Evolutionary conservation across 805 yeast genomes (phyloP), one percentile per base, ranked within the genome.

Genomic region (Saccharomycopsis amapae): DNA sequence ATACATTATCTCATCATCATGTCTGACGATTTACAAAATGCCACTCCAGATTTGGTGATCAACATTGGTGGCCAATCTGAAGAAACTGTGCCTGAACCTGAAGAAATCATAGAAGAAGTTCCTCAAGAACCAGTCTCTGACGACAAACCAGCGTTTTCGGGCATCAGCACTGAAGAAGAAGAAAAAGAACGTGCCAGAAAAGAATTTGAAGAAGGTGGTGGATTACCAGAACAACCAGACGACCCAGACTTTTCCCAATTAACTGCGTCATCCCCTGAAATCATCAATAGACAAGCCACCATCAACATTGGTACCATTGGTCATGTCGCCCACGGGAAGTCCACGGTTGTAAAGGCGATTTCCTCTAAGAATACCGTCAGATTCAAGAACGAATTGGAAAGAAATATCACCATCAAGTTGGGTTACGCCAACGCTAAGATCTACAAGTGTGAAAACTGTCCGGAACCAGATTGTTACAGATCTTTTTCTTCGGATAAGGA

Each of bases 391-490:
- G 99, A 93, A 72, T 76, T 93, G 62, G 98, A 93, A 75, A 87
- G 99, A 78, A 93, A 93, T 61, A 93, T 93, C 73, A 93, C 99
- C 60, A 93, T 93, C 65, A 93, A 94, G 68, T 76, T 93, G 59
- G 99, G 99, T 64, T 93, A 93, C 62, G 99, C 99, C 56, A 93
- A 93, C 63, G 99, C 99, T 46, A 93, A 93, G 66, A 93, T 93
- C 63, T 93, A 94, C 73, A 87, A 82, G 66, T 85, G 96, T 73
- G 85, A 82, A 59, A 82, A 82, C 62, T 87, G 96, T 66, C 93
- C 89, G 38, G 90, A 86, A 58, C 97, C 98, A 38, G 95, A 83
- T 42, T 85, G 96, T 71, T 93, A 90, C 75, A 82, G 81, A 65
- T 88, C 97, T 9, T 94, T 84, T 71, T 84, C 90, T 59, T 83